A percentile compares a stretch with the other conserved stretches of the same genome.
These are phyloP conservation scores for Cladophialophora chaetospira DNA, from an alignment of 2,329 filamentous ascomycete species.

Conservation along the genomic window DNA sequence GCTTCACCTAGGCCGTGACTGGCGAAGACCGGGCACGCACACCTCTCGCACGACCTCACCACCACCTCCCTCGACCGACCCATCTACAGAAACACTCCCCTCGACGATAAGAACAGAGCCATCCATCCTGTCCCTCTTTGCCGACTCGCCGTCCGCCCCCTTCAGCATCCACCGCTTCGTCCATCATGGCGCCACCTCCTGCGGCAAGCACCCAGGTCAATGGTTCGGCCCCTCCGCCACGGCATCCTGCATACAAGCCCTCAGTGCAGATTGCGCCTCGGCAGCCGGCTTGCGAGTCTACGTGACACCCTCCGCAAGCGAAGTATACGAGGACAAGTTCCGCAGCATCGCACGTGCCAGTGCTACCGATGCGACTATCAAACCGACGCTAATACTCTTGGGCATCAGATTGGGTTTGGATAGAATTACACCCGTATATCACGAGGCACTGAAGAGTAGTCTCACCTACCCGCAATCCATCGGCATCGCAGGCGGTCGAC, in stretches of 20 bases:
- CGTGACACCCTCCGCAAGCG: conserved; percentile 82
- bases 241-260: conserved; percentile 83
- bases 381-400: conserved; percentile 84
- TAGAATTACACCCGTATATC: conserved; percentile 90
- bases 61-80: not conserved
- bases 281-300: conserved; percentile 75
- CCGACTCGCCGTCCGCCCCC: conserved; percentile 80
- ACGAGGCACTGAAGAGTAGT: conserved; percentile 83
- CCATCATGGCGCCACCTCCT: conserved; percentile 78
- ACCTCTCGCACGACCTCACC: conserved; percentile 2
- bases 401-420: conserved; percentile 90
- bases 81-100: not conserved
- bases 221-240: conserved; percentile 99
- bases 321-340: conserved; percentile 90
- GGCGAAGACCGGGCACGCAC: conserved; percentile 49
- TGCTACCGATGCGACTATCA: conserved; percentile 64
- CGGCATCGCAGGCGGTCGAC: conserved; percentile 91
- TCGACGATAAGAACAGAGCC: conserved; percentile 15
- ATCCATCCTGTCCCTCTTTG: conserved; percentile 75
- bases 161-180: conserved; percentile 98
- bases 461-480: conserved; percentile 90
- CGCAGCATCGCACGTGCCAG: conserved; percentile 68
- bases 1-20: conserved; percentile 70
- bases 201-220: conserved; percentile 92
- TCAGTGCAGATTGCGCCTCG: conserved; percentile 64